phyloP scores from a whole-genome alignment of 257 asterid species.

The Przewalskia tangutica region DNA sequence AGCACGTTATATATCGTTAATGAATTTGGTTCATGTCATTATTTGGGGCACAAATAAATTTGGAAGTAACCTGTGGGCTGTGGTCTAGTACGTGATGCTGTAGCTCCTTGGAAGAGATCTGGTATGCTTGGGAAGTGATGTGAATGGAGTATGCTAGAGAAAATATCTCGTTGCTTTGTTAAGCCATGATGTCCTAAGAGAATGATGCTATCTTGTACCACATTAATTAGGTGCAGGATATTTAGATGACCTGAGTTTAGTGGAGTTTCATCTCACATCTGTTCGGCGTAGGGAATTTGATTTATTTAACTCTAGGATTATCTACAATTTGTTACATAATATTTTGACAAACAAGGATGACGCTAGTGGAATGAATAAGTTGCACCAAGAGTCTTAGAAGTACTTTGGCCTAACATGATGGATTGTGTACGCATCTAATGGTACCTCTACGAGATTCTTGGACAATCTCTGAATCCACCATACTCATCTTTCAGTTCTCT shows the following conservation, averaged over 20 bases:
- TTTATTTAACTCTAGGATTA: not conserved
- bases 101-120: not conserved
- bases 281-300: not conserved
- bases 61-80: not conserved
- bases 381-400: not conserved
- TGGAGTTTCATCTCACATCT: not conserved
- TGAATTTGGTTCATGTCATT: not conserved
- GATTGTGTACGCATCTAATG: not conserved
- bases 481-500: not conserved
- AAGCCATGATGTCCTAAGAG: not conserved
- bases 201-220: conserved; percentile 1
- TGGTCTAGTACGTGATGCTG: not conserved
- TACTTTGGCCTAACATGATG: not conserved
- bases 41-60: not conserved
- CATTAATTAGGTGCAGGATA: not conserved
- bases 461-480: not conserved
- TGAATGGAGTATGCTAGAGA: not conserved
- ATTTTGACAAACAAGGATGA: not conserved
- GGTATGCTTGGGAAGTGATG: not conserved
- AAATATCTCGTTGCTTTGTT: not conserved
- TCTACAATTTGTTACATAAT: not conserved
- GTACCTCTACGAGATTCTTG: not conserved
- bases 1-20: not conserved
- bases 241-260: not conserved
- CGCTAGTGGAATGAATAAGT: not conserved